These are phyloP conservation scores for Colletotrichum sublineola DNA, from an alignment of 2,329 filamentous ascomycete genomes.

Conservation along the genomic window DNA sequence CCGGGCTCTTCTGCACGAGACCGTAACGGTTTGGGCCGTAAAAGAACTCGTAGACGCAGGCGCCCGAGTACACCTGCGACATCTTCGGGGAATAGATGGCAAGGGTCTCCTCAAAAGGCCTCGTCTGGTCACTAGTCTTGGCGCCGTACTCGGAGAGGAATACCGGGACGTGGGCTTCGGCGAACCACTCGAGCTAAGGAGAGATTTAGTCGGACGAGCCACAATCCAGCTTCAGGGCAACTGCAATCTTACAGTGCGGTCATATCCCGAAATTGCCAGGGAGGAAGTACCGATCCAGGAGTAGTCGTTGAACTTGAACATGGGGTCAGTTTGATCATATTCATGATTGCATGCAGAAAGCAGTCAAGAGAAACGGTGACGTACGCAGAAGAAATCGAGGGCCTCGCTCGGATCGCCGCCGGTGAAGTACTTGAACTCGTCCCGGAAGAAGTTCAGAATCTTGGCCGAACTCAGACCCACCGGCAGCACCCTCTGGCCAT, in stretches of 20 bases:
- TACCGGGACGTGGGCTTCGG: not conserved
- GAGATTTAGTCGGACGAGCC: not conserved
- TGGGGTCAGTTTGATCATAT: not conserved
- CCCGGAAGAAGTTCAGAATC: not conserved
- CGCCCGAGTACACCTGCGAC: conserved; percentile 72
- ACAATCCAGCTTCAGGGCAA: not conserved
- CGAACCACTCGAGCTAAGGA: not conserved
- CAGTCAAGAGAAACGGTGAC: not conserved
- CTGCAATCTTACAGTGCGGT: not conserved
- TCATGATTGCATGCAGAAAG: not conserved
- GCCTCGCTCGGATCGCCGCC: conserved; percentile 40
- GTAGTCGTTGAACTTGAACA: not conserved
- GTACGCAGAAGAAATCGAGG: conserved; percentile 44
- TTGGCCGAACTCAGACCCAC: conserved; percentile 41
- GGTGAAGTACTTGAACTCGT: conserved; percentile 43
- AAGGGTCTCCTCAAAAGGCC: conserved; percentile 72
- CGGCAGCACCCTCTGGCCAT: conserved; percentile 38
- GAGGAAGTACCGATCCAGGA: not conserved
- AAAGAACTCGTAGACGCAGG: conserved; percentile 78
- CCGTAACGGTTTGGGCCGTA: conserved; percentile 70
- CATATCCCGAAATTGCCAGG: not conserved
- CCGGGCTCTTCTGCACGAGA: not conserved
- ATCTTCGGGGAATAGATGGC: conserved; percentile 75
- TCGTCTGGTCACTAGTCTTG: not conserved
- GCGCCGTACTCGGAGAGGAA: conserved; percentile 1